These are phyloP conservation scores for Cercospora citrullina DNA, from an alignment of 2,329 filamentous ascomycete genomes.

Conservation along the genomic window DNA sequence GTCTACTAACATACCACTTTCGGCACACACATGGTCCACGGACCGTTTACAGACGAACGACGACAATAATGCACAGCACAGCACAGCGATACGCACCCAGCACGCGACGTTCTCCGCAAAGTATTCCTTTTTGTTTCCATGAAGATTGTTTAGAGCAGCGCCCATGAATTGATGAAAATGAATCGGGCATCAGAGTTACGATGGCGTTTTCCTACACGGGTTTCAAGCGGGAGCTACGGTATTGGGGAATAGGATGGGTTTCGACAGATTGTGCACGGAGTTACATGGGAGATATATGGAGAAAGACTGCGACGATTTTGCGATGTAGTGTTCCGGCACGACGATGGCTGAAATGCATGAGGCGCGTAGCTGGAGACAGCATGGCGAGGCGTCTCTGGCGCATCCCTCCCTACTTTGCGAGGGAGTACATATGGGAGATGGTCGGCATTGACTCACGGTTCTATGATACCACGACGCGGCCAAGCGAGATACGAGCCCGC, in stretches of 20 bases:
- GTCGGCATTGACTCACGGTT: conserved; percentile 3
- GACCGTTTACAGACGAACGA: not conserved
- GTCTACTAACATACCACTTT: conserved; percentile 1
- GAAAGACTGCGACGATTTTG: conserved; percentile 1
- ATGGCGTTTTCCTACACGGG: not conserved
- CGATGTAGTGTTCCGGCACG: not conserved
- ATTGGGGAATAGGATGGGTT: not conserved
- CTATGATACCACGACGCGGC: conserved; percentile 7
- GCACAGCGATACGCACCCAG: not conserved
- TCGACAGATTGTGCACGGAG: not conserved
- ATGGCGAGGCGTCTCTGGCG: not conserved
- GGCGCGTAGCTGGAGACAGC: not conserved
- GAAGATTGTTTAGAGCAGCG: not conserved
- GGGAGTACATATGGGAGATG: not conserved
- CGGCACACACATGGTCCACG: not conserved
- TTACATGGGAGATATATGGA: conserved; percentile 2
- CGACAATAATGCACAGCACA: not conserved
- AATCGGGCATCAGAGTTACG: not conserved
- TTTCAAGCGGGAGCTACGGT: not conserved
- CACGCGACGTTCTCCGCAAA: not conserved
- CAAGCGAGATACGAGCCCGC: not conserved
- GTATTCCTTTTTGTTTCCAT: not conserved
- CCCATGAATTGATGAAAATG: not conserved
- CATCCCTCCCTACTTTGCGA: not conserved
- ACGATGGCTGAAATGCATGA: not conserved